A percentile compares a stretch with the other conserved stretches of the same genome.
Conservation (phyloP, 192 early-diverging fungal genomes). For the Coemansia sp. region DNA sequence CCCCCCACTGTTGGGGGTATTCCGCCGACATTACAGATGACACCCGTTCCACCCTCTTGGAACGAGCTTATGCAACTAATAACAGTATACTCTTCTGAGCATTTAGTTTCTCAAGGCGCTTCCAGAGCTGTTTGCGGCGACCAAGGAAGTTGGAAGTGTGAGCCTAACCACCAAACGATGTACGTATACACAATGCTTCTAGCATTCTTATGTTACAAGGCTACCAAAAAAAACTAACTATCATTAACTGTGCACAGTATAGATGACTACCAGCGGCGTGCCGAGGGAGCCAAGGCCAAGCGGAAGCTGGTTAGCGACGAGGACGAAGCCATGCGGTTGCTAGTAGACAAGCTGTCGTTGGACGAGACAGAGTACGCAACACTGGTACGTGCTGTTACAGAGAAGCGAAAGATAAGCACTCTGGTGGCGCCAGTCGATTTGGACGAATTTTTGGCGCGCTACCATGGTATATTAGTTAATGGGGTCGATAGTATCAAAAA, state of each 20-base stretch:
- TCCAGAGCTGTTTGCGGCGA: constrained; percentile 35
- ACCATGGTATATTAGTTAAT: constrained; percentile 43
- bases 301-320: constrained; percentile 13
- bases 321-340: constrained; percentile 38
- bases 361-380: constrained; percentile 46
- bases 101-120: constrained; percentile 51
- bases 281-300: constrained; percentile 46
- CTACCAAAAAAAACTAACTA: too few species aligned
- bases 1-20: too few species aligned
- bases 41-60: background rate
- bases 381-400: constrained; percentile 40
- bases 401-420: constrained; percentile 48
- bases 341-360: constrained; percentile 40
- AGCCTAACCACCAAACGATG: constrained; percentile 43
- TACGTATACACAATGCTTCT: constrained; percentile 11
- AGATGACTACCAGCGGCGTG: constrained; percentile 40
- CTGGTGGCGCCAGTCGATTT: constrained; percentile 41
- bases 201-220: background rate
- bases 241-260: constrained; percentile 10
- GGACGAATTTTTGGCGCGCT: constrained; percentile 45
- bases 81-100: background rate
- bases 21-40: background rate
- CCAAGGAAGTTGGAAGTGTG: constrained; percentile 42
- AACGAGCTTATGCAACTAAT: background rate
- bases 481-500: constrained; percentile 45